phyloP scores from a whole-genome alignment of 1,284 basidiomycete species.

The Lignosus rhinocerotis region DNA sequence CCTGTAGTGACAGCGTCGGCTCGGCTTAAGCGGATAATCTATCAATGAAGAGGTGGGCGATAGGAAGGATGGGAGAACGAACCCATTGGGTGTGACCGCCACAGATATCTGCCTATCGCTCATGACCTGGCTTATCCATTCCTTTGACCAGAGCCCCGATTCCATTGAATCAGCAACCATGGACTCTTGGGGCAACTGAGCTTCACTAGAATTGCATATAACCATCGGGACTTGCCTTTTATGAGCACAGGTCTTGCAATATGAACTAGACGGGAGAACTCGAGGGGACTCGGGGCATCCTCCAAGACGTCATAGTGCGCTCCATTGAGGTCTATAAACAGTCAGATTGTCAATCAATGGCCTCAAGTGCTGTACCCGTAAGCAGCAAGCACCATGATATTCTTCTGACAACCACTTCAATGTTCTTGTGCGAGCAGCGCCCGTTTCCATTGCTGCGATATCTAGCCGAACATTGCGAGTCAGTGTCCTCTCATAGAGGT shows the following conservation, averaged over 20 bases:
- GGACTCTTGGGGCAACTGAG: conserved; percentile 16
- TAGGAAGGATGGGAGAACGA: conserved; percentile 21
- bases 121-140: conserved; percentile 60
- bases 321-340: conserved; percentile 63
- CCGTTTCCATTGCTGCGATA: no score
- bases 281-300: conserved; percentile 62
- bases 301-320: conserved; percentile 53
- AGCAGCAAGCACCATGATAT: conserved; percentile 48
- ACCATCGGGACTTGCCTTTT: conserved; percentile 46
- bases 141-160: conserved; percentile 56
- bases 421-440: neutral
- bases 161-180: conserved; percentile 46
- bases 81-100: conserved; percentile 87
- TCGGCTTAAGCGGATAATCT: conserved; percentile 43
- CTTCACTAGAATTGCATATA: neutral
- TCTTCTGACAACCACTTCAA: conserved; percentile 52
- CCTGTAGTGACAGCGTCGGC: conserved; percentile 75
- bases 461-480: no score
- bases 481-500: no score
- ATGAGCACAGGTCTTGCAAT: conserved; percentile 81
- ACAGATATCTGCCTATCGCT: conserved; percentile 62
- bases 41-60: neutral
- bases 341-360: no score
- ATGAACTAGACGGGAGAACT: conserved; percentile 74
- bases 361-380: neutral